phyloP scores from a whole-genome alignment of 2,329 filamentous ascomycete genomes.

The Coniochaeta sp. region DNA sequence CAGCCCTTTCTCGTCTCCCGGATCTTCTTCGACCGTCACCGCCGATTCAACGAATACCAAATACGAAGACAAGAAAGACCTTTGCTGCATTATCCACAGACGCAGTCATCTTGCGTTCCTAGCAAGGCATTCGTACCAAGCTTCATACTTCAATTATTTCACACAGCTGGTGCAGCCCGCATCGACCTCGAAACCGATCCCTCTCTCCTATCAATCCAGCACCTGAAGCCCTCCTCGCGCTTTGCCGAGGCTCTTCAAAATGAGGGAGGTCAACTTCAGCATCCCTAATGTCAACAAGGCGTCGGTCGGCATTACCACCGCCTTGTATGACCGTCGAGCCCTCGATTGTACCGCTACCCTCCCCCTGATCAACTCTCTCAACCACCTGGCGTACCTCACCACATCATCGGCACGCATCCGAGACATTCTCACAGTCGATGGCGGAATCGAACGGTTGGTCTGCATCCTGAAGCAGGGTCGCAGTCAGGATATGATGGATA shows the following conservation, averaged over 20 bases:
- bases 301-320: constrained; percentile 88
- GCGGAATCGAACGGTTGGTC: constrained; percentile 90
- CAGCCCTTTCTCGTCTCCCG: neutral
- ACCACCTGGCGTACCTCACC: constrained; percentile 96
- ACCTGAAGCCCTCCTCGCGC: constrained; percentile 17
- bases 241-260: constrained; percentile 43
- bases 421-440: constrained; percentile 97
- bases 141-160: constrained; percentile 4
- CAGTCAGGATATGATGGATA: constrained; percentile 98
- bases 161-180: constrained; percentile 2
- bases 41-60: neutral
- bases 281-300: constrained; percentile 99
- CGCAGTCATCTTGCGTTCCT: neutral
- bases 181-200: constrained; percentile 5
- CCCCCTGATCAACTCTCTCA: constrained; percentile 96
- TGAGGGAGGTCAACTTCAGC: constrained; percentile 99
- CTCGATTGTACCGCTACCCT: constrained; percentile 97
- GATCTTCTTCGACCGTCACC: neutral
- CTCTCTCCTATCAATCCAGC: constrained; percentile 6
- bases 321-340: constrained; percentile 92
- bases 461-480: constrained; percentile 97
- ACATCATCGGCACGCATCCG: constrained; percentile 95
- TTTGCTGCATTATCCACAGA: neutral
- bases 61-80: neutral
- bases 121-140: neutral